phyloP scores from a whole-genome alignment of 495 filamentous ascomycete genomes.

The Penicillium antarcticum region DNA sequence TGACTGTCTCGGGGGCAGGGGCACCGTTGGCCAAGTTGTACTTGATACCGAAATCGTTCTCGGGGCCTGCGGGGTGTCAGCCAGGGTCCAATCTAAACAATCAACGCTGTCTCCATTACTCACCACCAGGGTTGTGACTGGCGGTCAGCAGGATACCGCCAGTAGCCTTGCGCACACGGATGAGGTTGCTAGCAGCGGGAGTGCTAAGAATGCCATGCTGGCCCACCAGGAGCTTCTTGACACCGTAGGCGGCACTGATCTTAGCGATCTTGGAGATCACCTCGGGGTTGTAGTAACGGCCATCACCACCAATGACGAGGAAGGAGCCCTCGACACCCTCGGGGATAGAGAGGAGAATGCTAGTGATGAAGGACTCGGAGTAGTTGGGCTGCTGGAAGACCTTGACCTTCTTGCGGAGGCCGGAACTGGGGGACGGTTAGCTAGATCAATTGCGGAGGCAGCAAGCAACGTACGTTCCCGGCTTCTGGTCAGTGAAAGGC shows the following conservation, averaged over 20 bases:
- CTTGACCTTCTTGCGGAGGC: constrained; percentile 96
- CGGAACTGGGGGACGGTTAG: constrained; percentile 63
- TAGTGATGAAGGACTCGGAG: constrained; percentile 90
- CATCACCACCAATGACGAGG: constrained; percentile 97
- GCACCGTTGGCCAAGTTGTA: constrained; percentile 97
- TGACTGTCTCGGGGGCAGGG: constrained; percentile 90
- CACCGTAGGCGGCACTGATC: constrained; percentile 93
- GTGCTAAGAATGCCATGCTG: constrained; percentile 96
- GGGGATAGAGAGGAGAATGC: constrained; percentile 91
- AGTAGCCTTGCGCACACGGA: constrained; percentile 87
- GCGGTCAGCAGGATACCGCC: constrained; percentile 96
- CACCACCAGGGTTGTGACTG: constrained; percentile 97
- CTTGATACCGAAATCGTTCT: constrained; percentile 97
- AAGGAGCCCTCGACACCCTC: constrained; percentile 85
- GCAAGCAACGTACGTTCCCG: constrained; percentile 81
- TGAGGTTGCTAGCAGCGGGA: constrained; percentile 91
- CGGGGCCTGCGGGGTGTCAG: constrained; percentile 61
- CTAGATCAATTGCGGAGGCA: constrained; percentile 5
- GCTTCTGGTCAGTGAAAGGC: constrained; percentile 93
- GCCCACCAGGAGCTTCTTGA: constrained; percentile 96
- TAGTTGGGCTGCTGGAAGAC: constrained; percentile 95
- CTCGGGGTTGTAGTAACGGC: constrained; percentile 94
- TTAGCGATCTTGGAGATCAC: constrained; percentile 95
- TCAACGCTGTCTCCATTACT: constrained; percentile 24
- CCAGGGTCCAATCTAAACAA: not conserved